phyloP scores from a whole-genome alignment of 352 stramenopile species.

The Plasmopara muralis region DNA sequence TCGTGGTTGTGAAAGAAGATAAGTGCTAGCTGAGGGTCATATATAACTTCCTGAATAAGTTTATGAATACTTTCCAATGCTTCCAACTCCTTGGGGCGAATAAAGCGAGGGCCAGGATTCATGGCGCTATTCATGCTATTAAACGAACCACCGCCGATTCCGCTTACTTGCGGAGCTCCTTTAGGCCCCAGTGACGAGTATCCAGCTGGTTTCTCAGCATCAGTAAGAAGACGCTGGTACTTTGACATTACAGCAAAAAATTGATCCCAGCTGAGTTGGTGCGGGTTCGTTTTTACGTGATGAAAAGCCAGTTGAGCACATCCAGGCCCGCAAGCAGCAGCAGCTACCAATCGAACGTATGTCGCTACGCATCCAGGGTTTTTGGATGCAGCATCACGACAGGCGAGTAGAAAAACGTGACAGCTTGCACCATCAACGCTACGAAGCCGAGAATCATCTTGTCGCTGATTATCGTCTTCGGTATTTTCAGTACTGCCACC shows the following conservation, averaged over 20 bases:
- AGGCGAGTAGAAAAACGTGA: slow-evolving; percentile 57
- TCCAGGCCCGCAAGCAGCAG: slow-evolving; percentile 53
- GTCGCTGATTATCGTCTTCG: slow-evolving; percentile 17
- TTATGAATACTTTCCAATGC: slow-evolving; percentile 74
- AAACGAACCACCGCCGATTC: slow-evolving; percentile 25
- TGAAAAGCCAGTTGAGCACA: slow-evolving; percentile 76
- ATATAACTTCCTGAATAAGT: slow-evolving; percentile 73
- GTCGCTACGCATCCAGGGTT: slow-evolving; percentile 66
- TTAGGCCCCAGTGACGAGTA: slow-evolving; percentile 32
- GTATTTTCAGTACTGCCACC: slow-evolving; percentile 21
- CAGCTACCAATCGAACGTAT: slow-evolving; percentile 70
- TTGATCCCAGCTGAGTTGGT: slow-evolving; percentile 74
- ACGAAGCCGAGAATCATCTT: slow-evolving; percentile 15
- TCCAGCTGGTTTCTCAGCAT: slow-evolving; percentile 50
- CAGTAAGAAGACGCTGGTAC: slow-evolving; percentile 72
- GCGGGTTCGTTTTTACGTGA: slow-evolving; percentile 81
- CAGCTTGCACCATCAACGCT: slow-evolving; percentile 35
- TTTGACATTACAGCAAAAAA: slow-evolving; percentile 83
- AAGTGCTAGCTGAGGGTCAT: slow-evolving; percentile 60
- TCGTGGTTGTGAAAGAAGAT: slow-evolving; percentile 87
- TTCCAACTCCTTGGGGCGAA: slow-evolving; percentile 76
- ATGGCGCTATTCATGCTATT: slow-evolving; percentile 15
- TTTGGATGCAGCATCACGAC: slow-evolving; percentile 66
- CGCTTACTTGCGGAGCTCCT: slow-evolving; percentile 23
- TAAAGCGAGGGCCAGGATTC: slow-evolving; percentile 54